Evolutionary conservation across 257 asterid species (phyloP).

Genomic region (Solanum chiquidenum): DNA sequence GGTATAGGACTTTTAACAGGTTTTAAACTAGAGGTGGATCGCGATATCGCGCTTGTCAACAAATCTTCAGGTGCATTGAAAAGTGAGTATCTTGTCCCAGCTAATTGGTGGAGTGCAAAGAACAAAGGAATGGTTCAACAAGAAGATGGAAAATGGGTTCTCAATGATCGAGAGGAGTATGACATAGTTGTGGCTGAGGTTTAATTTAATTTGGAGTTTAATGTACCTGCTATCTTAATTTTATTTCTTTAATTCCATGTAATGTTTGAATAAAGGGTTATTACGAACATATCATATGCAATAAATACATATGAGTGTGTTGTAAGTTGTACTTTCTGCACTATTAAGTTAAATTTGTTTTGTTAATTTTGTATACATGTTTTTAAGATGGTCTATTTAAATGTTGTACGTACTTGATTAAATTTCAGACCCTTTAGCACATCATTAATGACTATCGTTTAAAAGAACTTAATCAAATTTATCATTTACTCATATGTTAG

Average conservation of each 20-base stretch:
- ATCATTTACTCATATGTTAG: background rate
- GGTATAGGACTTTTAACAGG: constrained; percentile 40
- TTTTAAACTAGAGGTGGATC: constrained; percentile 44
- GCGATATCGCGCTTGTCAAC: constrained; percentile 49
- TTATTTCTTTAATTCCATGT: background rate
- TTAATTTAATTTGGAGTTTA: background rate
- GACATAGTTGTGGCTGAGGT: background rate
- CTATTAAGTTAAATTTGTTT: background rate
- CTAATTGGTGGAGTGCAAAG: constrained; percentile 54
- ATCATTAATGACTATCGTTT: background rate
- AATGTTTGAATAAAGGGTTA: background rate
- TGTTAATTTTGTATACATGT: background rate
- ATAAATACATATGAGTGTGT: background rate
- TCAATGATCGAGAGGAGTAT: constrained; percentile 37
- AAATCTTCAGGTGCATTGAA: constrained; percentile 40
- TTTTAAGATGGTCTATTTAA: background rate
- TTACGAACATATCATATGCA: background rate
- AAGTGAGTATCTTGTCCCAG: constrained; percentile 47
- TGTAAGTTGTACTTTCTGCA: background rate
- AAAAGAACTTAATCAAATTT: background rate
- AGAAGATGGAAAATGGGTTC: constrained; percentile 65
- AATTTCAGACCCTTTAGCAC: background rate
- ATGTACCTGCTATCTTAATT: background rate
- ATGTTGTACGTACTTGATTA: background rate
- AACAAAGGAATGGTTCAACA: constrained; percentile 75